phyloP scores from a whole-genome alignment of 1,139 yeast genomes.

The Suhomyces atakaporum region DNA sequence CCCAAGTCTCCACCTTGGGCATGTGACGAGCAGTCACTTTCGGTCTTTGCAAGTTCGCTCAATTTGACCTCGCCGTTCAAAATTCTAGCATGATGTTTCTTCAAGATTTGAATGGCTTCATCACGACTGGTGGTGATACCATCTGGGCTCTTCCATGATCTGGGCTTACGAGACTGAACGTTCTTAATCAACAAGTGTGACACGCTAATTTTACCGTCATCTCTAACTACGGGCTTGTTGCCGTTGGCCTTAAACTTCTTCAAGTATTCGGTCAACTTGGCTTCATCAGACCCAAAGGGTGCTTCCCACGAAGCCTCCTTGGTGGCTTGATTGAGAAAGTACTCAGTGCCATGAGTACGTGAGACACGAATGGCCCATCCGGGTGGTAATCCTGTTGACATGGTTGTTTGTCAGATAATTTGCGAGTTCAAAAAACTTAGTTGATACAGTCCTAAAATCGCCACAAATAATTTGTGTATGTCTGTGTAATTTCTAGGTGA shows the following conservation, averaged over 20 bases:
- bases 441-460: too few species aligned
- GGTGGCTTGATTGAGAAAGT: slow-evolving; percentile 70
- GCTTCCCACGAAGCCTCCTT: slow-evolving; percentile 88
- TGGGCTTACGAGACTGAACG: slow-evolving; percentile 80
- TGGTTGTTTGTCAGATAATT: slow-evolving; percentile 3
- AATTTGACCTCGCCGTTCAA: slow-evolving; percentile 70
- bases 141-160: slow-evolving; percentile 82
- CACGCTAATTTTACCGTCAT: slow-evolving; percentile 46
- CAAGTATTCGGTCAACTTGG: slow-evolving; percentile 58
- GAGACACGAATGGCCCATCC: slow-evolving; percentile 85
- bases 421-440: too few species aligned
- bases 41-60: slow-evolving; percentile 73
- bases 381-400: slow-evolving; percentile 73
- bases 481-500: too few species aligned
- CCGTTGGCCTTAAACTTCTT: slow-evolving; percentile 48
- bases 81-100: slow-evolving; percentile 60
- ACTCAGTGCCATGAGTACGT: slow-evolving; percentile 80
- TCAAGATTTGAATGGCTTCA: slow-evolving; percentile 72
- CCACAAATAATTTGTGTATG: too few species aligned
- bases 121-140: slow-evolving; percentile 76
- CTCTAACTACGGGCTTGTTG: slow-evolving; percentile 61
- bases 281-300: slow-evolving; percentile 79
- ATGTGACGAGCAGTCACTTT: slow-evolving; percentile 89
- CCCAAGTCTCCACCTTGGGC: slow-evolving; percentile 92
- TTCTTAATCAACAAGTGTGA: slow-evolving; percentile 82